Evolutionary conservation across 2,329 filamentous ascomycete genomes (phyloP).

Genomic region (Epichloe sp.): DNA sequence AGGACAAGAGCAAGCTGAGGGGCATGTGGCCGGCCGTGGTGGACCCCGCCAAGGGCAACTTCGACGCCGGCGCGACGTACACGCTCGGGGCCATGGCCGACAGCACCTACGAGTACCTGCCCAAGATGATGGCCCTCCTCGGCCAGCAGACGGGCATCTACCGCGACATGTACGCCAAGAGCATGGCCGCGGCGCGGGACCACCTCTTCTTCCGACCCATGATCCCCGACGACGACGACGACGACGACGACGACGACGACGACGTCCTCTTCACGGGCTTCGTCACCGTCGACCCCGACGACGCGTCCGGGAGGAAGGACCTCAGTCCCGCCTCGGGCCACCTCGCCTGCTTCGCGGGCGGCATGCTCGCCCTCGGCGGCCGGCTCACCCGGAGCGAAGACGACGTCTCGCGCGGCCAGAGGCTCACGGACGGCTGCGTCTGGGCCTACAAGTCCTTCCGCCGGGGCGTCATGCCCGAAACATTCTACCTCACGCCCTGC

Average conservation of each 20-base stretch:
- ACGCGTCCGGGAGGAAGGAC: slow-evolving; percentile 20
- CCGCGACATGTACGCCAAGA: slow-evolving; percentile 46
- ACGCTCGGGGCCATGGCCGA: slow-evolving; percentile 40
- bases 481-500: slow-evolving; percentile 30
- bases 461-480: slow-evolving; percentile 46
- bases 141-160: slow-evolving; percentile 48
- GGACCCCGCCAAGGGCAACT: slow-evolving; percentile 39
- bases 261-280: slow-evolving; percentile 51
- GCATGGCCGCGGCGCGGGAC: slow-evolving; percentile 45
- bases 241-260: slow-evolving; percentile 27
- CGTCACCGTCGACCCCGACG: slow-evolving; percentile 25
- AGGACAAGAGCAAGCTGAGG: slow-evolving; percentile 54
- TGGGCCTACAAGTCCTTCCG: slow-evolving; percentile 53
- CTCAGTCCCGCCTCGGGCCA: slow-evolving; percentile 4
- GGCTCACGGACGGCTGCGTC: slow-evolving; percentile 54
- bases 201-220: slow-evolving; percentile 60
- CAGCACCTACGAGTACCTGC: slow-evolving; percentile 46
- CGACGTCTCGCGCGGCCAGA: slow-evolving; percentile 50
- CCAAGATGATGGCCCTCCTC: slow-evolving; percentile 51
- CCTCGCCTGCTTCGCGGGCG: slow-evolving; percentile 44
- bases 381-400: slow-evolving; percentile 45
- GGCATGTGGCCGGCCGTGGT: slow-evolving; percentile 62
- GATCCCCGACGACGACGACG: slow-evolving; percentile 44
- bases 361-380: slow-evolving; percentile 55
- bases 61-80: slow-evolving; percentile 25